Base-by-base conservation (phyloP, 1,284 basidiomycete genomes). In the Pyrrhoderma lamaoense region DNA sequence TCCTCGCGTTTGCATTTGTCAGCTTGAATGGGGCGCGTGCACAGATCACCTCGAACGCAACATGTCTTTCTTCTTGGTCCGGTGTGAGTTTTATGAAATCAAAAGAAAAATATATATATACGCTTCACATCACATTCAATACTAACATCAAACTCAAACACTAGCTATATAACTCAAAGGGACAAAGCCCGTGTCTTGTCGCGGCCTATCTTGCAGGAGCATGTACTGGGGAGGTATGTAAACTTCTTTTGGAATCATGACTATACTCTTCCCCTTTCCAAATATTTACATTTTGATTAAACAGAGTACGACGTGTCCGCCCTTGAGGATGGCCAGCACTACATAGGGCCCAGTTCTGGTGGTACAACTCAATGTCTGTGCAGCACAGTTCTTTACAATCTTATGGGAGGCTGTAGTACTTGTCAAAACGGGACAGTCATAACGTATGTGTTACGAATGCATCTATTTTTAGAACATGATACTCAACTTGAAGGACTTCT, bases 121-220 rank as follows among this genome's bases (percentile, higher is more conserved):
- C n/a, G n/a, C n/a, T n/a, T n/a, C n/a, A n/a, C n/a, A n/a, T n/a
- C n/a, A n/a, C n/a, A n/a, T n/a, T n/a, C n/a, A n/a, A n/a, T n/a
- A n/a, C n/a, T n/a, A n/a, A n/a, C n/a, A n/a, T n/a, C n/a, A n/a
- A n/a, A n/a, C n/a, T n/a, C n/a, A n/a, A n/a, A n/a, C n/a, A n/a
- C n/a, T 43, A 70, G 68, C 53, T 61, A 18, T 64, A 57, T 51
- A 70, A 67, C 53, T 63, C 66, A 1, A 56, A 59, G 2, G 49
- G 53, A 8, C 65, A 69, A 52, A 65, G 58, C 43, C 68, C 68
- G 8, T 70, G 69, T 47, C 52, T 53, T 2, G 55, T 59, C 22
- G 54, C 49, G 35, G 50, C 58, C 22, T 59, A 56, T 36, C 14
- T 56, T 9, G 51, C 42, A 49, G 52, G 49, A 16, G 49, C 47